A percentile compares a stretch with the other conserved stretches of the same genome.
Evolutionary conservation across 1,284 basidiomycete species (phyloP).

Genomic region (Papiliotrema terrestris): DNA sequence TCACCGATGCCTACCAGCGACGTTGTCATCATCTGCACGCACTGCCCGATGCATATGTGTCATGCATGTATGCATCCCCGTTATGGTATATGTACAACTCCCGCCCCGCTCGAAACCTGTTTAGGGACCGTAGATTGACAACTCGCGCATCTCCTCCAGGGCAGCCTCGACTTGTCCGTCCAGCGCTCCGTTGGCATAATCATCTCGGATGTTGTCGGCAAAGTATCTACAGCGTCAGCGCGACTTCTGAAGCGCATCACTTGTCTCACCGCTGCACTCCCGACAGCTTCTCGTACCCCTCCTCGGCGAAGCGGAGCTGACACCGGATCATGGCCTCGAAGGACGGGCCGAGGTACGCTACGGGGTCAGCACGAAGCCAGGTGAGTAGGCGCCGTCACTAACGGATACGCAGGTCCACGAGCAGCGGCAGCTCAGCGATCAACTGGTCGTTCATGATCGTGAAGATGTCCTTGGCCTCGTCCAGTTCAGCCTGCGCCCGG

Average conservation of each 20-base stretch:
- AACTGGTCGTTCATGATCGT: constrained; percentile 90
- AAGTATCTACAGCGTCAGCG: constrained; percentile 64
- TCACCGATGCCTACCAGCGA: too few relatives aligned
- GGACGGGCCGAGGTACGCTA: constrained; percentile 86
- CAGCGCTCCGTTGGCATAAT: constrained; percentile 93
- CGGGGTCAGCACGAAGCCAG: not conserved
- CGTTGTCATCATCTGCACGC: not conserved
- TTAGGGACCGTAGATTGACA: constrained; percentile 69
- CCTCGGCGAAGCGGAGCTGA: constrained; percentile 94
- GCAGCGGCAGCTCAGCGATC: constrained; percentile 81
- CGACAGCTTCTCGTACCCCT: constrained; percentile 96
- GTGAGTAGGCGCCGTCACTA: constrained; percentile 9
- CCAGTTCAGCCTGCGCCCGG: constrained; percentile 87
- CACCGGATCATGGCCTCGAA: constrained; percentile 99
- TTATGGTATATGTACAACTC: not conserved
- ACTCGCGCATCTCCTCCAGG: constrained; percentile 91
- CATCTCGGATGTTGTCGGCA: constrained; percentile 81
- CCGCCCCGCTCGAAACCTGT: not conserved
- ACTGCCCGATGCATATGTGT: not conserved
- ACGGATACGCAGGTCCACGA: constrained; percentile 91
- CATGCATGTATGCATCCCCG: not conserved
- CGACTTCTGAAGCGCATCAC: not conserved
- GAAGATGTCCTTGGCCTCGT: constrained; percentile 90
- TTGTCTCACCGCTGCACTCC: constrained; percentile 76
- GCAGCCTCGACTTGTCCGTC: constrained; percentile 94